phyloP scores from a whole-genome alignment of 768 basidiomycete genomes.

The Dendrothele bispora region DNA sequence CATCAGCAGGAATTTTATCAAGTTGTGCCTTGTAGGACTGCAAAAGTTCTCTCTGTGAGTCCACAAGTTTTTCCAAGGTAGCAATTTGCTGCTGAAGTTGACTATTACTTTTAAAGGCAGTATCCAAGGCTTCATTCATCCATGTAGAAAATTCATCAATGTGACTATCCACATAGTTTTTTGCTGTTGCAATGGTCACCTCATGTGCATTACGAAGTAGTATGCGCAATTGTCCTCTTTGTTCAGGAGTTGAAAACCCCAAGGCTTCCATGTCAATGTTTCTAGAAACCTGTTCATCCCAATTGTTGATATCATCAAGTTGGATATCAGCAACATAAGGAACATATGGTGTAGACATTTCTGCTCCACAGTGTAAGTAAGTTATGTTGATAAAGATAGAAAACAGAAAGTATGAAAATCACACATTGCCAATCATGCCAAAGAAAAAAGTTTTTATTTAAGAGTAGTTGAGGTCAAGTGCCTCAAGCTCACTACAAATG shows the following conservation, averaged over 20 bases:
- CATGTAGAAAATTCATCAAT: background rate
- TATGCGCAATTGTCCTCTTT: background rate
- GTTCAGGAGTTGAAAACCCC: background rate
- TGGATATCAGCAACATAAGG: background rate
- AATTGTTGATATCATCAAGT: background rate
- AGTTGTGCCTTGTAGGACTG: background rate
- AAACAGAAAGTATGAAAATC: no score
- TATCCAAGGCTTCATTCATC: constrained; percentile 1
- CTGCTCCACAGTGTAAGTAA: no score
- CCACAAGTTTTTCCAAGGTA: background rate
- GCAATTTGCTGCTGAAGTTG: background rate
- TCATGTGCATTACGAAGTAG: constrained; percentile 1
- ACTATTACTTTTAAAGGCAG: background rate
- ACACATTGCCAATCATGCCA: no score
- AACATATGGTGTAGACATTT: constrained; percentile 3
- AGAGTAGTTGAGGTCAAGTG: no score
- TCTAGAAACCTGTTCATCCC: background rate
- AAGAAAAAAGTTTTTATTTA: no score
- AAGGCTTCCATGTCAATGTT: background rate
- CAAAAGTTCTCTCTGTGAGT: background rate
- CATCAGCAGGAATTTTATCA: background rate
- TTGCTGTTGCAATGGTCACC: background rate
- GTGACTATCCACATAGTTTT: background rate
- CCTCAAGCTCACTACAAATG: no score
- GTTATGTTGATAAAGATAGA: no score